phyloP scores from a whole-genome alignment of 2,329 filamentous ascomycete species.

The Aspergillus sp. region DNA sequence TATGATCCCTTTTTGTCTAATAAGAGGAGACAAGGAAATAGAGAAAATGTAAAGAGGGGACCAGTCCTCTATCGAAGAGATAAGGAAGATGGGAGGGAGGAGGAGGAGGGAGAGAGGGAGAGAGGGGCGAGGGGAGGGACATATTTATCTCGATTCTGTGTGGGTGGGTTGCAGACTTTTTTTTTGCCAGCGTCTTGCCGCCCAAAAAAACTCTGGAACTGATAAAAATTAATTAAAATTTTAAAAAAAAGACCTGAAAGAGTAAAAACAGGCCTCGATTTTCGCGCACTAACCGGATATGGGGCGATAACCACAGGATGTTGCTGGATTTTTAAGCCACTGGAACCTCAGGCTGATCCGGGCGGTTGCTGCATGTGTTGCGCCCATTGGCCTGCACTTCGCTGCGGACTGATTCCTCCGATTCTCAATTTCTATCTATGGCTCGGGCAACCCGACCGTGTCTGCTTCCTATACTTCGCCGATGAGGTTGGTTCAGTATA shows the following conservation, averaged over 20 bases:
- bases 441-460: background rate
- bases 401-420: slow-evolving; percentile 5
- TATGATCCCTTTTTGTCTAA: slow-evolving; percentile 35
- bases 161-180: slow-evolving; percentile 22
- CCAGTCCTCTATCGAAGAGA: slow-evolving; percentile 34
- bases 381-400: slow-evolving; percentile 4
- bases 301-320: background rate
- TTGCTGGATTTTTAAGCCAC: background rate
- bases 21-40: slow-evolving; percentile 29
- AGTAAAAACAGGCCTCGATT: slow-evolving; percentile 20
- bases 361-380: background rate
- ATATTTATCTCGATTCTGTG: slow-evolving; percentile 39
- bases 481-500: background rate
- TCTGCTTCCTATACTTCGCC: too few relatives aligned
- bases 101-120: slow-evolving; percentile 17
- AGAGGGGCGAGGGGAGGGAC: slow-evolving; percentile 23
- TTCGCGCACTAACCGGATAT: slow-evolving; percentile 15
- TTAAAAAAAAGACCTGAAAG: slow-evolving; percentile 15
- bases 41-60: slow-evolving; percentile 31
- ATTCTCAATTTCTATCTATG: background rate
- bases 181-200: slow-evolving; percentile 22
- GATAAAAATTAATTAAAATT: slow-evolving; percentile 18
- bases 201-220: slow-evolving; percentile 20
- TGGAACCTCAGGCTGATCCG: slow-evolving; percentile 1
- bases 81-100: slow-evolving; percentile 27